Percentiles rank a stretch among this genome's conserved stretches.
Evolutionary conservation across 2,329 filamentous ascomycete genomes (phyloP).

Genomic region (Alternaria atra): DNA sequence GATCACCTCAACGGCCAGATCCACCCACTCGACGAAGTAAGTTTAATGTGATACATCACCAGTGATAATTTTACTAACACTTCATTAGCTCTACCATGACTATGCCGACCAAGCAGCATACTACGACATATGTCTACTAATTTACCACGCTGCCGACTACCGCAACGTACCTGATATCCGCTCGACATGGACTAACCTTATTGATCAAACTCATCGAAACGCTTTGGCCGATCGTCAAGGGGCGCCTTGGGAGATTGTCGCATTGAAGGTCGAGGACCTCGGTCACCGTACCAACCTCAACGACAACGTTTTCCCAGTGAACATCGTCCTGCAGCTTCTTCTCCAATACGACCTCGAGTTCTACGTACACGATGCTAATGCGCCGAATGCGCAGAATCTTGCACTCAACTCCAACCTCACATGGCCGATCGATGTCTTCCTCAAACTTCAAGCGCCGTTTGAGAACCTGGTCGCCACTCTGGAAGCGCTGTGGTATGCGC

Average conservation of each 20-base stretch:
- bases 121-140: conserved; percentile 90
- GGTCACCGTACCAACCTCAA: conserved; percentile 65
- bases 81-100: conserved; percentile 80
- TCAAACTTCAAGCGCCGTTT: conserved; percentile 68
- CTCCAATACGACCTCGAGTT: conserved; percentile 59
- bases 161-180: conserved; percentile 85
- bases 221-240: conserved; percentile 58
- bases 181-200: conserved; percentile 83
- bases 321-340: conserved; percentile 47
- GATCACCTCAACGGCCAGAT: conserved; percentile 79
- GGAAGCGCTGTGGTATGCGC: conserved; percentile 73
- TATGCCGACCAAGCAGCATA: conserved; percentile 93
- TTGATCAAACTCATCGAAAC: conserved; percentile 69
- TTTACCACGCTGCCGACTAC: conserved; percentile 92
- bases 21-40: conserved; percentile 76
- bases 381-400: conserved; percentile 21
- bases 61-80: conserved; percentile 22
- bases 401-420: conserved; percentile 48
- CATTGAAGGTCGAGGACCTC: conserved; percentile 66
- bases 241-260: conserved; percentile 75
- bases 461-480: conserved; percentile 70
- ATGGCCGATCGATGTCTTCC: conserved; percentile 72
- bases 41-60: conserved; percentile 42
- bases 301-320: conserved; percentile 65
- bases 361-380: conserved; percentile 52